Evolutionary conservation across 2,329 filamentous ascomycete species (phyloP), one percentile per base, ranked within the genome.

Genomic region (Fusarium setosum): DNA sequence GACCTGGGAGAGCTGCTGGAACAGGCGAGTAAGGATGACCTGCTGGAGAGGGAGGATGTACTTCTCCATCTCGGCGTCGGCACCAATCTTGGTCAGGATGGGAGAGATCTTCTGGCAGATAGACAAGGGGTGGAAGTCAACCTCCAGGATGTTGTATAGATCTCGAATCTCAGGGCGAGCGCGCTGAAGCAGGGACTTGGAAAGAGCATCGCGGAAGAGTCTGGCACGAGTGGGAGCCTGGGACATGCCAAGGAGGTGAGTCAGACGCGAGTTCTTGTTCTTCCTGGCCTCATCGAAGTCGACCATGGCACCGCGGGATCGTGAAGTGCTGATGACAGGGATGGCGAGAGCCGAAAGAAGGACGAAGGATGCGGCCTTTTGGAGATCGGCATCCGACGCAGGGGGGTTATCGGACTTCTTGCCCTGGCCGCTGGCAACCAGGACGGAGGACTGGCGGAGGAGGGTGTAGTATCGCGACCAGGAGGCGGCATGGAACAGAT

Each of bases 21-120:
- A 99, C 59, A 99, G 90, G 68, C 96, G 92, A 56, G 96, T 99
- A 61, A 99, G 88, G 70, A 99, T 99, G 76, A 99, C 96, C 83
- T 99, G 96, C 84, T 99, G 96, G 53, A 99, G 88, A 74, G 96
- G 96, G 69, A 91, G 83, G 65, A 99, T 93, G 77, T 99, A 99
- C 82, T 96, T 96, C 83, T 96, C 90, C 95, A 99, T 97, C 80
- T 97, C 95, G 48, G 92, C 85, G 75, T 99, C 95, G 61, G 90
- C 90, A 68, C 94, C 95, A 75, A 99, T 98, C 85, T 98, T 90
- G 72, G 91, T 87, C 58, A 99, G 84, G 72, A 99, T 98, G 51
- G 96, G 96, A 12, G 95, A 97, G 71, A 99, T 98, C 87, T 97
- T 98, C 82, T 97, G 91, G 89, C 96, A 98, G 77, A 99, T 99